Base-by-base conservation (phyloP, 2,329 filamentous ascomycete genomes). In the Tolypocladium tundrense region DNA sequence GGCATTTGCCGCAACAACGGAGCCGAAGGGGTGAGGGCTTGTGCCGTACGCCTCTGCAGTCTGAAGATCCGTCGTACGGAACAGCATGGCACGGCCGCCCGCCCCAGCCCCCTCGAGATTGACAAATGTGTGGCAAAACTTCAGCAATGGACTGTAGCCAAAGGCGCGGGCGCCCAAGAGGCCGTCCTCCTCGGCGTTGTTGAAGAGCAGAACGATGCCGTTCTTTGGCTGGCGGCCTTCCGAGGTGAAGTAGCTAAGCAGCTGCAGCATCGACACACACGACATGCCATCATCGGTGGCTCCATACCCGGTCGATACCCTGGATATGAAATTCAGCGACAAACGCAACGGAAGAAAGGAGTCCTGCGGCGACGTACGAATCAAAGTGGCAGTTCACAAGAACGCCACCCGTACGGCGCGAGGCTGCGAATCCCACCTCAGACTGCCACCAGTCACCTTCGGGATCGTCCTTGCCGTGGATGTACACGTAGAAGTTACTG, bases 351-450 rank as follows among this genome's bases (percentile, higher is more conserved):
- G 1, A 40, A 5, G 9, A 24, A 39, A 27, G 10, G 2, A 24
- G 31, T 14, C 31, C 10, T 14, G 48, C 31, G 10, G 24, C 16
- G 8, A 70, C 79, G 63, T 66, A 81, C 79, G 81, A 83, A 73
- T 96, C 94, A 68, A 94, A 96, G 69, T 97, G 94, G 21, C 93
- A 92, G 70, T 97, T 97, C 64, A 97, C 88, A 51, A 99, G 80
- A 21, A 96, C 91, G 39, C 91, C 90, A 21, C 89, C 88, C 60
- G 84, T 83, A 10, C 81, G 80, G 60, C 79, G 78, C 27, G 78
- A 77, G 60, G 75, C 72, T 61, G 74, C 72, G 48, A 70, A 72
- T 42, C 73, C 72, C 41, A 67, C 65, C 42, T 64, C 68, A 51
- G 69, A 71, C 40, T 79, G 78, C 89, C 88, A 96, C 88, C 90